phyloP scores from a whole-genome alignment of 768 basidiomycete genomes.

The Auricularia sp. region DNA sequence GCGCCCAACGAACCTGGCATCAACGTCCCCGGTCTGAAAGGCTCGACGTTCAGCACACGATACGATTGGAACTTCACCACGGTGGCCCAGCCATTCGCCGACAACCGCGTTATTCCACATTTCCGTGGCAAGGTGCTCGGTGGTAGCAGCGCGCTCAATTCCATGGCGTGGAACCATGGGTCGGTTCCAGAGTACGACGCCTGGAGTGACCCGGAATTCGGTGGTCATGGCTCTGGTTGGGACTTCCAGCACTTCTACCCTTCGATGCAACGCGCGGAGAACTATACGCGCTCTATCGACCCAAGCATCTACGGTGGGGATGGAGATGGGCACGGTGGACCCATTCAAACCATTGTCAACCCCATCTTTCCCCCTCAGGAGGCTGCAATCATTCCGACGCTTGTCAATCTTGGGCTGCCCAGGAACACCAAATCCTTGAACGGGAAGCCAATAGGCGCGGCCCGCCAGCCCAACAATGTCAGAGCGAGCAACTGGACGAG shows the following conservation, averaged over 20 bases:
- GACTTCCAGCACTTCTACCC: too few relatives aligned
- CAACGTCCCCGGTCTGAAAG: not conserved
- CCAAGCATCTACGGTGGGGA: too few relatives aligned
- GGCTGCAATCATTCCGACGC: too few relatives aligned
- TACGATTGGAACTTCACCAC: conserved; percentile 6
- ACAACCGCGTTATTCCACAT: conserved; percentile 2
- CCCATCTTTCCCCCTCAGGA: too few relatives aligned
- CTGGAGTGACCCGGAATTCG: not conserved
- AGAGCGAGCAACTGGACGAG: conserved; percentile 1
- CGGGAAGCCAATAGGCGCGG: conserved; percentile 15
- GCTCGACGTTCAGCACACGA: not conserved
- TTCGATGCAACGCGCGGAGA: too few relatives aligned
- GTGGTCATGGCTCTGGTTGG: not conserved
- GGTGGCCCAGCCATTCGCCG: not conserved
- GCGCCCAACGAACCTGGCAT: not conserved
- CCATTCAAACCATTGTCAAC: too few relatives aligned
- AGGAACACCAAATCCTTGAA: too few relatives aligned
- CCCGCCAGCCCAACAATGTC: conserved; percentile 1
- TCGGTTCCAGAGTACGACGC: conserved; percentile 5
- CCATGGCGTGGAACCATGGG: conserved; percentile 6
- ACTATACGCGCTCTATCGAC: too few relatives aligned
- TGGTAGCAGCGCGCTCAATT: conserved; percentile 4
- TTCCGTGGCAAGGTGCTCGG: conserved; percentile 3
- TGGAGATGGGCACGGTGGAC: too few relatives aligned
- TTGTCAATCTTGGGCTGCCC: too few relatives aligned